Conservation (phyloP, 805 yeast species). For the Pichia nanzhaoensis region DNA sequence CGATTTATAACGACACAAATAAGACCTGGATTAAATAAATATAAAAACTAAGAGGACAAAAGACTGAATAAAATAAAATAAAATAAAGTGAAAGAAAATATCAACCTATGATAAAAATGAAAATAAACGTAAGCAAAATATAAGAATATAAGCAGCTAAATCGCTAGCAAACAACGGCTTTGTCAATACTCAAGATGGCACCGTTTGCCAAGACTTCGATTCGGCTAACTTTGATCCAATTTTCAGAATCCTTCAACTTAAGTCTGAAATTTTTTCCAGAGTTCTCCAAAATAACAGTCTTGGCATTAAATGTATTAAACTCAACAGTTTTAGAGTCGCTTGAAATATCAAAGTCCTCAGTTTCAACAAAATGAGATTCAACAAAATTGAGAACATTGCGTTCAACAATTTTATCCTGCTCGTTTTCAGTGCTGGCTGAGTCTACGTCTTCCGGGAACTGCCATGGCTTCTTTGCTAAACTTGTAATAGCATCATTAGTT, state of each 20-base stretch:
- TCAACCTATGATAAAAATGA: neutral
- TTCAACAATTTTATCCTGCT: constrained; percentile 38
- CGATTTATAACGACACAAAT: neutral
- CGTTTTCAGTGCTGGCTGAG: constrained; percentile 30
- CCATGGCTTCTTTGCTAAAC: constrained; percentile 65
- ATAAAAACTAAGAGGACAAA: no score
- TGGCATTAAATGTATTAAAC: constrained; percentile 30
- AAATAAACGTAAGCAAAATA: neutral
- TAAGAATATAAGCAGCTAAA: neutral
- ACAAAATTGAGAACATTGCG: constrained; percentile 54
- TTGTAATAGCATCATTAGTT: constrained; percentile 50
- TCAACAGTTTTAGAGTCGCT: constrained; percentile 21
- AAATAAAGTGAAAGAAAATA: no score
- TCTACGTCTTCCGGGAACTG: constrained; percentile 55
- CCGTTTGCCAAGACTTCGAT: constrained; percentile 40
- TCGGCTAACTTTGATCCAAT: constrained; percentile 31
- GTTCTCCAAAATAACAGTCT: constrained; percentile 32
- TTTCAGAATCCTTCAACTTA: constrained; percentile 27
- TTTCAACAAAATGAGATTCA: constrained; percentile 51
- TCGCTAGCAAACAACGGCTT: neutral
- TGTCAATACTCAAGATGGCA: constrained; percentile 35
- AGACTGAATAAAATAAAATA: no score
- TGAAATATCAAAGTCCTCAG: constrained; percentile 16
- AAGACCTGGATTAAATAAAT: neutral
- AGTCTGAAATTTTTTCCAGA: constrained; percentile 32